Evolutionary conservation across 2,329 filamentous ascomycete species (phyloP).

Genomic region (Neoascochyta sp.): DNA sequence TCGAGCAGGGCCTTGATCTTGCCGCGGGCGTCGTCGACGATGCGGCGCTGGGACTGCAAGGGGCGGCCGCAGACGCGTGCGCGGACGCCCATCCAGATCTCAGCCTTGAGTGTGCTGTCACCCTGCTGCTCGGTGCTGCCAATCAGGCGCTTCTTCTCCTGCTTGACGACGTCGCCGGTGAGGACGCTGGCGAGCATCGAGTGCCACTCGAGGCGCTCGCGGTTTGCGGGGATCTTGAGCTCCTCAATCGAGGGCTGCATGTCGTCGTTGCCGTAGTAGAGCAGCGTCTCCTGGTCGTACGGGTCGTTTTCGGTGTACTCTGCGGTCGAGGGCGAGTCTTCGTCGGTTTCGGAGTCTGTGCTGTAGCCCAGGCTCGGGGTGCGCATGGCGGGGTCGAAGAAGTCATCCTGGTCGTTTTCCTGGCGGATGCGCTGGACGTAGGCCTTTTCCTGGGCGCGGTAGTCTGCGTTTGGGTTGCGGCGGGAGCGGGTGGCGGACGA

Average conservation of each 20-base stretch:
- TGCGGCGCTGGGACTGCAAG: slow-evolving; percentile 75
- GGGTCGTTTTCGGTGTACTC: slow-evolving; percentile 75
- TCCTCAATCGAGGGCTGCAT: slow-evolving; percentile 87
- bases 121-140: slow-evolving; percentile 73
- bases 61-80: slow-evolving; percentile 81
- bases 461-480: slow-evolving; percentile 67
- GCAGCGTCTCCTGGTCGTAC: slow-evolving; percentile 86
- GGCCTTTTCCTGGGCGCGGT: slow-evolving; percentile 83
- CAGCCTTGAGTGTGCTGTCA: slow-evolving; percentile 62
- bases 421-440: slow-evolving; percentile 90
- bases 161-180: slow-evolving; percentile 92
- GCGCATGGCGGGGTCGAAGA: slow-evolving; percentile 66
- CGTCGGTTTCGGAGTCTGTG: slow-evolving; percentile 79
- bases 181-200: slow-evolving; percentile 94
- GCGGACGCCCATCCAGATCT: slow-evolving; percentile 83
- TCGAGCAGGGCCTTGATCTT: slow-evolving; percentile 74
- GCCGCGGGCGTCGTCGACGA: slow-evolving; percentile 79
- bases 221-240: slow-evolving; percentile 78
- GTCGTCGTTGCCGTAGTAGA: slow-evolving; percentile 89
- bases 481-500: slow-evolving; percentile 53
- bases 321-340: slow-evolving; percentile 84
- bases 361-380: slow-evolving; percentile 64
- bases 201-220: slow-evolving; percentile 94
- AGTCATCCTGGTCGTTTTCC: slow-evolving; percentile 64
- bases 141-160: slow-evolving; percentile 94